A percentile compares a stretch with the other conserved stretches of the same genome.
These are phyloP conservation scores for Cordyceps fumosorosea DNA, from an alignment of 2,329 filamentous ascomycete species.

Conservation along the genomic window DNA sequence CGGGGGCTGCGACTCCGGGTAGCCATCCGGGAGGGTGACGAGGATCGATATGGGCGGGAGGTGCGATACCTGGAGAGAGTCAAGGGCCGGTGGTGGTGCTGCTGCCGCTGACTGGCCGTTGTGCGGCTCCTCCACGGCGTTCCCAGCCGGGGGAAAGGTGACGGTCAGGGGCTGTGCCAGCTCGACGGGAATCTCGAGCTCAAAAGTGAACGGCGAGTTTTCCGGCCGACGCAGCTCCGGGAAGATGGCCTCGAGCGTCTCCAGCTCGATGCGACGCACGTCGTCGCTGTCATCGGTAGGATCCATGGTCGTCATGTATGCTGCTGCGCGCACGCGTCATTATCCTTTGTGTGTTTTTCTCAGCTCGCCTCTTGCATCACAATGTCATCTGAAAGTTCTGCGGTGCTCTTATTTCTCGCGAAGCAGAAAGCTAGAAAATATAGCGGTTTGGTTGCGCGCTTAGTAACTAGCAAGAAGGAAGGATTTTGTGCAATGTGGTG, in stretches of 20 bases:
- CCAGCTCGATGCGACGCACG: slow-evolving; percentile 10
- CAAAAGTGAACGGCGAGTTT: slow-evolving; percentile 39
- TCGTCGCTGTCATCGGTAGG: slow-evolving; percentile 11
- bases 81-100: slow-evolving; percentile 20
- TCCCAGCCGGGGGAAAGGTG: slow-evolving; percentile 42
- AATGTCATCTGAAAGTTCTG: not conserved
- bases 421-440: not conserved
- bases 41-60: slow-evolving; percentile 50
- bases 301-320: slow-evolving; percentile 7
- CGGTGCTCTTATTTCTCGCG: not conserved
- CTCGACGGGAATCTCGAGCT: slow-evolving; percentile 52
- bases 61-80: slow-evolving; percentile 48
- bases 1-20: slow-evolving; percentile 49
- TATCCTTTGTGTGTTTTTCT: not conserved
- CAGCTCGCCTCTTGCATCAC: not conserved
- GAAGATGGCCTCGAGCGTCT: slow-evolving; percentile 46
- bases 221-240: slow-evolving; percentile 51
- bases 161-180: slow-evolving; percentile 50
- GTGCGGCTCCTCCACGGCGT: slow-evolving; percentile 14
- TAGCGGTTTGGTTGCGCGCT: not conserved
- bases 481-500: slow-evolving; percentile 3
- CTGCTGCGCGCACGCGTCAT: slow-evolving; percentile 4
- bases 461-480: too few species aligned
- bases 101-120: slow-evolving; percentile 1
- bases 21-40: slow-evolving; percentile 50